A percentile compares a stretch with the other conserved stretches of the same genome.
phyloP scores from a whole-genome alignment of 2,329 filamentous ascomycete genomes.

The Mycosphaerella arachidis region DNA sequence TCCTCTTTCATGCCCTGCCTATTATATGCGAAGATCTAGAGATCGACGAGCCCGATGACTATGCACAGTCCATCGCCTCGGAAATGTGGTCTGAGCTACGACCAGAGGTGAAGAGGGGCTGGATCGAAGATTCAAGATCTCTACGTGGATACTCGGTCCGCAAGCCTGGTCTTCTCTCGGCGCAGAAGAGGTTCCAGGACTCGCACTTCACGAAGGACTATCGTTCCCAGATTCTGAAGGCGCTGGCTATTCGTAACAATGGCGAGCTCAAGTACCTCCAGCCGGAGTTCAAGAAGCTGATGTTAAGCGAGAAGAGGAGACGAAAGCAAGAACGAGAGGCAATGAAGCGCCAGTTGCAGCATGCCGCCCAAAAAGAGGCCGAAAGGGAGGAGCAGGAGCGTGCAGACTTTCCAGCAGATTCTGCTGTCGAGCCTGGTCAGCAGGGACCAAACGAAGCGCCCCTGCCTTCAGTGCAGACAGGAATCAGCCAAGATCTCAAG shows the following conservation, averaged over 20 bases:
- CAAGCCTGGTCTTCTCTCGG: background rate
- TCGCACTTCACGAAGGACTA: conserved; percentile 4
- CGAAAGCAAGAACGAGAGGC: background rate
- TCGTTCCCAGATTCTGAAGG: conserved; percentile 2
- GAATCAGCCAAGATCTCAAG: background rate
- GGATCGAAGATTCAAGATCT: conserved; percentile 2
- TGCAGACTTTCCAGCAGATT: background rate
- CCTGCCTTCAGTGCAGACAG: background rate
- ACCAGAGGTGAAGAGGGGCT: background rate
- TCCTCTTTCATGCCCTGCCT: conserved; percentile 1
- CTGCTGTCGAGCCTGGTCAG: background rate
- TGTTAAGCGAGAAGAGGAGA: background rate
- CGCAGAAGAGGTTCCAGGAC: background rate
- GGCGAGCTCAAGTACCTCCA: conserved; percentile 4
- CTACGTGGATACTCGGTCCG: background rate
- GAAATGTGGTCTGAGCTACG: background rate
- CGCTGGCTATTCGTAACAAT: background rate
- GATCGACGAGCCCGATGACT: background rate
- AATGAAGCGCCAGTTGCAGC: background rate
- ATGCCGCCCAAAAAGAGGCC: background rate
- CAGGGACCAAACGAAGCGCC: background rate
- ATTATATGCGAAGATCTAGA: conserved; percentile 3
- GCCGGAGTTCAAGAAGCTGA: background rate
- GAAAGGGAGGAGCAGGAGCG: background rate
- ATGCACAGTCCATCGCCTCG: background rate